Percentiles rank a stretch among this genome's conserved stretches.
These are phyloP conservation scores for Plenodomus biglobosus DNA, from an alignment of 2,329 filamentous ascomycete genomes.

Conservation along the genomic window DNA sequence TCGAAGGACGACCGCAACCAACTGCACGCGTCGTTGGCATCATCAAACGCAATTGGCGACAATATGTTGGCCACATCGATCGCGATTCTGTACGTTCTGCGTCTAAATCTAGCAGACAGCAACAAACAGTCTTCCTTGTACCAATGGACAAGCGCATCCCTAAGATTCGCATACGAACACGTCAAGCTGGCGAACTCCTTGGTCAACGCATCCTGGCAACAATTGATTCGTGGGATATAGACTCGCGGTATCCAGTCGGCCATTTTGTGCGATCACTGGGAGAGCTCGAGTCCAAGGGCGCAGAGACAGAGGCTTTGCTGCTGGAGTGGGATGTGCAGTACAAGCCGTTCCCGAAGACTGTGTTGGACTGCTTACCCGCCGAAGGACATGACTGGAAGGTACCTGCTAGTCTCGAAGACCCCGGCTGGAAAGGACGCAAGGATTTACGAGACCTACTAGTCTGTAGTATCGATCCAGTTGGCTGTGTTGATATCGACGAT, in stretches of 20 bases:
- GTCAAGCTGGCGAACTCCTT: constrained; percentile 83
- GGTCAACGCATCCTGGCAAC: constrained; percentile 91
- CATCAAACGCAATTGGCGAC: constrained; percentile 94
- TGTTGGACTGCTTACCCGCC: constrained; percentile 85
- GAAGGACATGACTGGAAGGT: constrained; percentile 96
- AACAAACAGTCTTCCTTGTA: constrained; percentile 91
- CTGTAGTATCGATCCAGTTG: constrained; percentile 95
- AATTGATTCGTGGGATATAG: constrained; percentile 92
- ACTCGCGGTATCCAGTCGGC: constrained; percentile 87
- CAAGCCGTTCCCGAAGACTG: constrained; percentile 91
- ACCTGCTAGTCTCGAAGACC: constrained; percentile 73
- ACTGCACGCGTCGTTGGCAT: constrained; percentile 91
- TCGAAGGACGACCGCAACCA: constrained; percentile 79
- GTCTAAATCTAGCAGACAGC: constrained; percentile 74
- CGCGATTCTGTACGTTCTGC: constrained; percentile 76
- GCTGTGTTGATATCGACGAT: constrained; percentile 98
- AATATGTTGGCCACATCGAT: constrained; percentile 96
- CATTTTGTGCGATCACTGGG: constrained; percentile 93
- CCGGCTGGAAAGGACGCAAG: constrained; percentile 81
- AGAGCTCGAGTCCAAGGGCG: constrained; percentile 94
- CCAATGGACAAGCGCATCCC: constrained; percentile 98
- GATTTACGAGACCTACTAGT: constrained; percentile 85
- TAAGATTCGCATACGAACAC: constrained; percentile 89
- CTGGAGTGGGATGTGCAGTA: constrained; percentile 98
- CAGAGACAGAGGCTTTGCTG: constrained; percentile 91